Conservation (phyloP, 2,329 filamentous ascomycete genomes). For the Pseudopyrenochaeta lycopersici region DNA sequence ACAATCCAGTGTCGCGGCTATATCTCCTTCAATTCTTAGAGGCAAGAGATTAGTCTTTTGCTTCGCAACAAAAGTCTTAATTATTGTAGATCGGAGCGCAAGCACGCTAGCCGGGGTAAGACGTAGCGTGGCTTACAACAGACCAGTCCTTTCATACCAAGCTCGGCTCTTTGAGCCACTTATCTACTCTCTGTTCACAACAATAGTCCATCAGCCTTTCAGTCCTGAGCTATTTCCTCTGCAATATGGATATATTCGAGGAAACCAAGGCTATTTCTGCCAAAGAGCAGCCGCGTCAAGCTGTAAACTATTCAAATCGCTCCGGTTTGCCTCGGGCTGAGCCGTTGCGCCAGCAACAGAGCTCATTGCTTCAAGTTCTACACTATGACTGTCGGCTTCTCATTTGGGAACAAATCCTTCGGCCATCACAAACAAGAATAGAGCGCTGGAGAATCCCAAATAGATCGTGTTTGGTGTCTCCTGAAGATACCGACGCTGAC, state of each 20-base stretch:
- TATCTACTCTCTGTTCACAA: background rate
- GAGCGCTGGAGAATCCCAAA: constrained; percentile 9
- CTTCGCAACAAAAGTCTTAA: too few species aligned
- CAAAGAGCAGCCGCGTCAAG: constrained; percentile 9
- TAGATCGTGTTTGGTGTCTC: background rate
- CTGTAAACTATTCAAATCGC: constrained; percentile 1
- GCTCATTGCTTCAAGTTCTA: constrained; percentile 3
- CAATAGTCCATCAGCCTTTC: background rate
- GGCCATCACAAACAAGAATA: constrained; percentile 8
- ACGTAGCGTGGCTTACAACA: background rate
- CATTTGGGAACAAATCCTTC: constrained; percentile 10
- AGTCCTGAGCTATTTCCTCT: background rate
- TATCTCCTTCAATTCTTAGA: too few species aligned
- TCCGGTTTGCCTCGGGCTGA: constrained; percentile 4
- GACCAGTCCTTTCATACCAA: background rate
- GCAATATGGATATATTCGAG: background rate
- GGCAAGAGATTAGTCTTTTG: too few species aligned
- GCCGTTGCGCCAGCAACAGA: background rate
- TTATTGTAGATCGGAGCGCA: background rate
- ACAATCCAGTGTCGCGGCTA: too few species aligned
- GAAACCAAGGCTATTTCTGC: background rate
- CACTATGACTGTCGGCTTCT: constrained; percentile 10
- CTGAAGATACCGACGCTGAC: constrained; percentile 7
- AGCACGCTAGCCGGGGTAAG: background rate
- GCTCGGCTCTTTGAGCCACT: background rate